Base-by-base conservation (phyloP, 805 yeast species). In the Kluyveromyces aestuarii region DNA sequence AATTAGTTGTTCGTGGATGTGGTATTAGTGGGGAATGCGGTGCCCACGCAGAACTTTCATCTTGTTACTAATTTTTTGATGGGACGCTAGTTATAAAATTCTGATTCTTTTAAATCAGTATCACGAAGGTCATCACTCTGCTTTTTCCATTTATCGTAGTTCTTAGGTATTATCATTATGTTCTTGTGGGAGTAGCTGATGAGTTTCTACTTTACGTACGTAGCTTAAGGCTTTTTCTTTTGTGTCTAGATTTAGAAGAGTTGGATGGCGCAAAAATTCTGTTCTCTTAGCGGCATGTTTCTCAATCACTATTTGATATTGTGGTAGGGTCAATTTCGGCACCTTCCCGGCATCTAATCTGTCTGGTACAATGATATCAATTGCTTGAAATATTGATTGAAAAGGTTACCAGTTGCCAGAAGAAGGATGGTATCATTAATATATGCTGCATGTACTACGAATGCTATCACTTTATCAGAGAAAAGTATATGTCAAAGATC, bases 21-120 rank as follows among this genome's bases (percentile, higher is more conserved):
- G 69, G 69, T 63, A 60, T 63, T 64, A 52, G 57, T 64, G 69
- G 69, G 59, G 69, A 64, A 43, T 52, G 66, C 61, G 69, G 66
- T 61, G 55, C 67, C 69, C 57, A 59, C 66, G 68, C 68, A 63
- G 62, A 54, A 53, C 49, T 55, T 54, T 58, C 50, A 62, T 61
- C 69, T 64, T 64, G 69, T 64, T 64, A 64, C 69, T 30, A 30
- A 64, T 62, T 63, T 64, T 56, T 49, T 46, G 50, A 58, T 55
- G 59, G 68, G 67, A 61, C 68, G 62, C 63, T 58, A 30, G 19
- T 51, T 64, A 63, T 59, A 56, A 64, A 59, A 64, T 64, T 64
- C 69, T 64, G 69, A 64, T 64, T 62, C 69, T 64, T 64, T 59
- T 45, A 30, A 16, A 30, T 37, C 47, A 37, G 42, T 40, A 36